These are phyloP conservation scores for Podaxis pistillaris DNA, from an alignment of 768 basidiomycete genomes.

Conservation along the genomic window DNA sequence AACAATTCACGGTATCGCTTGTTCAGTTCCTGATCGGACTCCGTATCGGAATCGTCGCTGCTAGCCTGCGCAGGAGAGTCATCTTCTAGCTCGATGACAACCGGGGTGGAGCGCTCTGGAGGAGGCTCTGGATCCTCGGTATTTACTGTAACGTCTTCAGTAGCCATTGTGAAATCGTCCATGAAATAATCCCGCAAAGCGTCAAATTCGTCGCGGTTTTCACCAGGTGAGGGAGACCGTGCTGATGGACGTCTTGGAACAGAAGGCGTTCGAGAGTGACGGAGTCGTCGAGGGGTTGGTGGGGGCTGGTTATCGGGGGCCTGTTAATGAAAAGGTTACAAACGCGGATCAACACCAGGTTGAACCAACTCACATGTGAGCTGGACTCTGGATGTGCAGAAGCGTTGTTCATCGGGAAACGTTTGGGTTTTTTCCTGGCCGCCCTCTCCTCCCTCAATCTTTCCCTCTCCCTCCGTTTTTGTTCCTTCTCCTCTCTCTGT, in stretches of 20 bases:
- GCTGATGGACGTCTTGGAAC: not conserved
- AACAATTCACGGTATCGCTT: conserved; percentile 9
- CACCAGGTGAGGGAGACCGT: not conserved
- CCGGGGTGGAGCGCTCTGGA: not conserved
- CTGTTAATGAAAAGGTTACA: not conserved
- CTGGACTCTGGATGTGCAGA: not conserved
- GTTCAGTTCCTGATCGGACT: not conserved
- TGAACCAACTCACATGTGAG: conserved; percentile 1
- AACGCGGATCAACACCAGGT: not conserved
- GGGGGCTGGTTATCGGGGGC: not conserved
- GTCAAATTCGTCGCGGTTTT: not conserved
- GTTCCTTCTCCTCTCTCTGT: not conserved
- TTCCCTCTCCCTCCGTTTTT: conserved; percentile 5
- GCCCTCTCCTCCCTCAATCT: conserved; percentile 3
- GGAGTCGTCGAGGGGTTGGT: not conserved
- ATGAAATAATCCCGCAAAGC: conserved; percentile 13
- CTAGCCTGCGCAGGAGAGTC: not conserved
- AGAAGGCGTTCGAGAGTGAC: not conserved
- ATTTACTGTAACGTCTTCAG: not conserved
- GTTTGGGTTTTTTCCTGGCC: not conserved
- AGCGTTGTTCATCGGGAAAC: not conserved
- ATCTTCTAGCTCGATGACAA: not conserved
- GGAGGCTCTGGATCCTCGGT: not conserved
- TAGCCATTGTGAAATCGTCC: not conserved
- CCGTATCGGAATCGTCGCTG: not conserved